These are phyloP conservation scores for Pneumocystis murina DNA, from an alignment of 1,139 yeast genomes.

Conservation along the genomic window DNA sequence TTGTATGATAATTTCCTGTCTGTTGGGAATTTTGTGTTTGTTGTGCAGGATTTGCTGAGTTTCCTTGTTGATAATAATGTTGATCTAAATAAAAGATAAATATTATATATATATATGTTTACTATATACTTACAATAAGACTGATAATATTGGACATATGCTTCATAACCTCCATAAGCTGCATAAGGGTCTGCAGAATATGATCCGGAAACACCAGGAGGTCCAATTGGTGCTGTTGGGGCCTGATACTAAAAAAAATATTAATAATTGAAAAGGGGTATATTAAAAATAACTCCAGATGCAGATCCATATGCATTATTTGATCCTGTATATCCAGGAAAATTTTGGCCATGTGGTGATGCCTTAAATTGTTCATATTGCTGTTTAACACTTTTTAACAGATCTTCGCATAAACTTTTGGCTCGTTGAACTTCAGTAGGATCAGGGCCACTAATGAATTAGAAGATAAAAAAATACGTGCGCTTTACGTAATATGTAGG, in stretches of 20 bases:
- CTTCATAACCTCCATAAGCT: constrained; percentile 17
- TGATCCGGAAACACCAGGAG: constrained; percentile 9
- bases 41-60: not conserved
- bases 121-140: not conserved
- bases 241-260: not conserved
- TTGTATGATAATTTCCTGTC: not conserved
- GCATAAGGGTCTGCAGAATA: constrained; percentile 17
- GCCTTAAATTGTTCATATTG: constrained; percentile 17
- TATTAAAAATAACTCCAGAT: not conserved
- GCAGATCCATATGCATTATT: not conserved
- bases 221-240: constrained; percentile 3
- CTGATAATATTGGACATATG: constrained; percentile 16
- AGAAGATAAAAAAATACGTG: not conserved
- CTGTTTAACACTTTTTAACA: constrained; percentile 22
- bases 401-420: constrained; percentile 22
- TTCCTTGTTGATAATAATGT: not conserved
- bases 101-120: not conserved
- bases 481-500: constrained; percentile 19
- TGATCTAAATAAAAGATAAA: not conserved
- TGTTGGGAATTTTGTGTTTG: not conserved
- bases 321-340: constrained; percentile 1
- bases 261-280: not conserved
- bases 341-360: constrained; percentile 2
- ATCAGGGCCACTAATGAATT: constrained; percentile 17
- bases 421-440: constrained; percentile 21